phyloP scores from a whole-genome alignment of 768 basidiomycete species.

The Suillus decipiens region DNA sequence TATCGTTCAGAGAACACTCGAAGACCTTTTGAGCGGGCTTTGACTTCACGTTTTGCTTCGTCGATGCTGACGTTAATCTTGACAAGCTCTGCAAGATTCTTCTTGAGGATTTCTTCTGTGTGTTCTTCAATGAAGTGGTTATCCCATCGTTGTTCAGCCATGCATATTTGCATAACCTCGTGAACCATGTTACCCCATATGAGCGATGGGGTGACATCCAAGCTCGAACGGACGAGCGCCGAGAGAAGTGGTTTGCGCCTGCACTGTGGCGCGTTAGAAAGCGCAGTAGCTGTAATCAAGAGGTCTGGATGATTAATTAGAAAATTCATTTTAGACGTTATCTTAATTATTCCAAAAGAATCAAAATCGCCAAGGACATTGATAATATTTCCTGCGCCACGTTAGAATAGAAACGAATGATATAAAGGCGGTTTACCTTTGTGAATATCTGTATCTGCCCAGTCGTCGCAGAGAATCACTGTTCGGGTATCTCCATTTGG shows the following conservation, averaged over 20 bases:
- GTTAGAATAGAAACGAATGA: not conserved
- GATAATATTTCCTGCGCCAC: conserved; percentile 68
- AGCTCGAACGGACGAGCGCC: conserved; percentile 56
- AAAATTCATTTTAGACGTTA: conserved; percentile 66
- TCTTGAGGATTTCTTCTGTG: conserved; percentile 56
- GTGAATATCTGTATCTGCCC: conserved; percentile 65
- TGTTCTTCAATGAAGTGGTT: conserved; percentile 58
- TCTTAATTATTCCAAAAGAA: conserved; percentile 46
- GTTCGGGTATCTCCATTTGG: conserved; percentile 39
- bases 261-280: conserved; percentile 83
- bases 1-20: conserved; percentile 66
- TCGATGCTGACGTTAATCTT: conserved; percentile 58
- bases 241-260: conserved; percentile 84
- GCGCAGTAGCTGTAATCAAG: conserved; percentile 86
- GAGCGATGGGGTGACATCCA: conserved; percentile 63
- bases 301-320: conserved; percentile 92
- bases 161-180: conserved; percentile 83
- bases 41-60: conserved; percentile 66
- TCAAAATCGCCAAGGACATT: conserved; percentile 66
- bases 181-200: conserved; percentile 95
- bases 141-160: conserved; percentile 64
- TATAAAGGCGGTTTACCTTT: conserved; percentile 45
- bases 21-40: conserved; percentile 62
- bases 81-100: conserved; percentile 61
- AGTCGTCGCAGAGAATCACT: conserved; percentile 76